phyloP scores from a whole-genome alignment of 805 yeast genomes.

The Pichia phayaonensis region DNA sequence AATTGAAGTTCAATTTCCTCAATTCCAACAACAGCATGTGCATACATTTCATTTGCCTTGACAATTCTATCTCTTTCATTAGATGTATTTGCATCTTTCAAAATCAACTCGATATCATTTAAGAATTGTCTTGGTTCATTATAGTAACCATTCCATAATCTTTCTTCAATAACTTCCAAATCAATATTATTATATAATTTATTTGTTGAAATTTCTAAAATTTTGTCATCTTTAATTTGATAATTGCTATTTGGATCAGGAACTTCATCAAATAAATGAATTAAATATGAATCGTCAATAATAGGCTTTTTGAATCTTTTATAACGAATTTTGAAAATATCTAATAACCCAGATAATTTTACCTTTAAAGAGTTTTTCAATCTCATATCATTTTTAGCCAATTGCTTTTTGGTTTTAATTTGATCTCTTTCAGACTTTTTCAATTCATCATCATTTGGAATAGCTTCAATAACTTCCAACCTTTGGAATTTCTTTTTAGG shows the following conservation, averaged over 20 bases:
- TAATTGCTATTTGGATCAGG: conserved; percentile 32
- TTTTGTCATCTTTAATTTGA: conserved; percentile 61
- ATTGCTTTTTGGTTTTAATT: conserved; percentile 42
- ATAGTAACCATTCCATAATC: conserved; percentile 95
- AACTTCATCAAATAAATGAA: conserved; percentile 69
- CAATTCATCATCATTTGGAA: conserved; percentile 1
- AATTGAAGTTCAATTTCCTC: conserved; percentile 68
- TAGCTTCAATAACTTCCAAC: conserved; percentile 24
- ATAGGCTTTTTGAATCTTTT: conserved; percentile 87
- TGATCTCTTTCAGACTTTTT: conserved; percentile 22
- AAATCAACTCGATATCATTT: conserved; percentile 77
- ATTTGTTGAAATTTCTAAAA: conserved; percentile 72
- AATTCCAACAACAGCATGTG: conserved; percentile 91
- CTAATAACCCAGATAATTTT: conserved; percentile 83
- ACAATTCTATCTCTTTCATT: conserved; percentile 79
- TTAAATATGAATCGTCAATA: conserved; percentile 65
- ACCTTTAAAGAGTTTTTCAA: conserved; percentile 79
- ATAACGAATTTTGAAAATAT: conserved; percentile 76
- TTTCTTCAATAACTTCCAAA: conserved; percentile 84
- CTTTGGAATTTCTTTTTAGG: conserved; percentile 41
- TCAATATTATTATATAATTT: conserved; percentile 79
- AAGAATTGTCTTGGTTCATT: conserved; percentile 87
- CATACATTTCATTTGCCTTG: conserved; percentile 89
- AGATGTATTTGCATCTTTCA: conserved; percentile 60
- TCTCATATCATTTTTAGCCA: conserved; percentile 54